Evolutionary conservation across 805 yeast species (phyloP).

Genomic region (Suhomyces kilbournensis): DNA sequence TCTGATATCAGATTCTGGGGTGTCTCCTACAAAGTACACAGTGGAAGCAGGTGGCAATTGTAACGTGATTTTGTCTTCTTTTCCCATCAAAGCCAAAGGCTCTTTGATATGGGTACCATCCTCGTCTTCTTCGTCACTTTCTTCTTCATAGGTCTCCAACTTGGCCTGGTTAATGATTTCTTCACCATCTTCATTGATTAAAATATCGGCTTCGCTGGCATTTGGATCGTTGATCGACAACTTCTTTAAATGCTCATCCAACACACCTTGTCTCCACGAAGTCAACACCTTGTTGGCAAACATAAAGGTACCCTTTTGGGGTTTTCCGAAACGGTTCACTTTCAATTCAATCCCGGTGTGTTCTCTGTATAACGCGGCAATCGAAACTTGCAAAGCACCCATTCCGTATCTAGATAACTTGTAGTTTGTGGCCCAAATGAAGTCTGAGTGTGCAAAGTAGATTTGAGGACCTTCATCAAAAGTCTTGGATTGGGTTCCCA

Average conservation of each 20-base stretch:
- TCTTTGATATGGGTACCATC: slow-evolving; percentile 4
- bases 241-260: slow-evolving; percentile 69
- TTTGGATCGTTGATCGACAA: slow-evolving; percentile 42
- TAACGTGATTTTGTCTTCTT: slow-evolving; percentile 40
- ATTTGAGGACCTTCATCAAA: slow-evolving; percentile 77
- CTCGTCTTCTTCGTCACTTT: slow-evolving; percentile 26
- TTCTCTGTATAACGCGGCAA: slow-evolving; percentile 80
- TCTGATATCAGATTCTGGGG: slow-evolving; percentile 85
- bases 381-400: slow-evolving; percentile 90
- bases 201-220: slow-evolving; percentile 41
- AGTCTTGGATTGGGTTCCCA: slow-evolving; percentile 76
- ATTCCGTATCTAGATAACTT: slow-evolving; percentile 81
- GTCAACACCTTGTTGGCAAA: slow-evolving; percentile 77
- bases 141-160: slow-evolving; percentile 33
- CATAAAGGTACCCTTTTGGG: slow-evolving; percentile 81
- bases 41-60: slow-evolving; percentile 81
- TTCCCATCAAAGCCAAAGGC: slow-evolving; percentile 19
- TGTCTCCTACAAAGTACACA: slow-evolving; percentile 85
- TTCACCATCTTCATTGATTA: slow-evolving; percentile 43
- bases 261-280: slow-evolving; percentile 74
- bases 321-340: slow-evolving; percentile 85
- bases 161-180: slow-evolving; percentile 43
- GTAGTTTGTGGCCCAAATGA: slow-evolving; percentile 90
- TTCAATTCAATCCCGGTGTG: slow-evolving; percentile 79
- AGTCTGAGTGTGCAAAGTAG: slow-evolving; percentile 88